phyloP scores from a whole-genome alignment of 2,329 filamentous ascomycete genomes.

The Boeremia lycopersici region DNA sequence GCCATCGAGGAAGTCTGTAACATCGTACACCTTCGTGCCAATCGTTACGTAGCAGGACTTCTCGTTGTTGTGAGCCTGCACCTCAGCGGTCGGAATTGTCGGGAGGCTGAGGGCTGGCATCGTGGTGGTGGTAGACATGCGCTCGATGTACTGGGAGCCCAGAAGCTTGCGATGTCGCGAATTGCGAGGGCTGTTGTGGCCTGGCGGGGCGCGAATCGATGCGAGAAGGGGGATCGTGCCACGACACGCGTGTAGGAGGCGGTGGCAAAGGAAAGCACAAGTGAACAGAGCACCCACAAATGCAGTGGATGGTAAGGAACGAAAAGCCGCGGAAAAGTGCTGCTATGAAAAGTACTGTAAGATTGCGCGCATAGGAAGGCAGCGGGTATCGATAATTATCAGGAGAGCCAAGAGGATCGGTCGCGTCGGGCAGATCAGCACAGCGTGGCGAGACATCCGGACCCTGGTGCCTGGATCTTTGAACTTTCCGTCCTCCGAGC shows the following conservation, averaged over 20 bases:
- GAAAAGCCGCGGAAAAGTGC: constrained; percentile 1
- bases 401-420: constrained; percentile 18
- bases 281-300: not conserved
- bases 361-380: constrained; percentile 14
- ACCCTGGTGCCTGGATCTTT: constrained; percentile 11
- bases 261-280: not conserved
- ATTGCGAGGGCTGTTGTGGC: not conserved
- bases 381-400: constrained; percentile 14
- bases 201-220: constrained; percentile 1
- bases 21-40: constrained; percentile 89
- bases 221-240: not conserved
- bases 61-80: constrained; percentile 77
- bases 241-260: not conserved
- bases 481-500: constrained; percentile 9
- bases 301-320: not conserved
- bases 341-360: constrained; percentile 8
- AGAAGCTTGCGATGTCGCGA: not conserved
- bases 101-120: constrained; percentile 87
- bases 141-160: not conserved
- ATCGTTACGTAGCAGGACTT: constrained; percentile 94
- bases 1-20: constrained; percentile 87
- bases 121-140: constrained; percentile 50
- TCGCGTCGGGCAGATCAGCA: constrained; percentile 16
- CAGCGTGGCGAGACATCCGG: constrained; percentile 17
- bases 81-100: constrained; percentile 79